These are phyloP conservation scores for Cystobasidium ongulense DNA, from an alignment of 768 basidiomycete species.

Conservation along the genomic window DNA sequence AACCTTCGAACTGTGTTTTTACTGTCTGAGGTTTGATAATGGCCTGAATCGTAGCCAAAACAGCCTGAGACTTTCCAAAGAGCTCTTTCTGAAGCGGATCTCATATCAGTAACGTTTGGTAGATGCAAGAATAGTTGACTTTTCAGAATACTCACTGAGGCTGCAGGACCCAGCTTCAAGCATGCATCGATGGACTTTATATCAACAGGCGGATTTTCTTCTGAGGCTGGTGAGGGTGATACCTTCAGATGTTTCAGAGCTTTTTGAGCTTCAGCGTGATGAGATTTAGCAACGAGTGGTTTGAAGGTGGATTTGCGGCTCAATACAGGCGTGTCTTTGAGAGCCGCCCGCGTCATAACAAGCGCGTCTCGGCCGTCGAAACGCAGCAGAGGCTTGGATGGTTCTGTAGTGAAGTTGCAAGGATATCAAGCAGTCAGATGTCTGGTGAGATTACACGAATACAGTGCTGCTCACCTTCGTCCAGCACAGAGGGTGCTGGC, in stretches of 20 bases:
- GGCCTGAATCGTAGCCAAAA: background rate
- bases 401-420: background rate
- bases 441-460: background rate
- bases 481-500: background rate
- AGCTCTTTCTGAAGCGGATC: background rate
- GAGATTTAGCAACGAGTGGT: background rate
- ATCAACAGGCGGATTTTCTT: background rate
- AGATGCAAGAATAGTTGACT: background rate
- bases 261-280: background rate
- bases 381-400: background rate
- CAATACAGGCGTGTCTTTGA: background rate
- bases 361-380: background rate
- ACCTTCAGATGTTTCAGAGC: background rate
- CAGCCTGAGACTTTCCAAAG: background rate
- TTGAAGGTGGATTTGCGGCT: background rate
- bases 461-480: background rate
- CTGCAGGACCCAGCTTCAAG: background rate
- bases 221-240: background rate
- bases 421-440: background rate
- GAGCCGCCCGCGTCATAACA: background rate
- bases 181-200: background rate
- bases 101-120: too few relatives aligned
- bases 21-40: background rate
- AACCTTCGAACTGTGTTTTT: background rate
- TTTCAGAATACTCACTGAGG: background rate